Conservation (phyloP, 345 rosid species). For the Populus simonii region DNA sequence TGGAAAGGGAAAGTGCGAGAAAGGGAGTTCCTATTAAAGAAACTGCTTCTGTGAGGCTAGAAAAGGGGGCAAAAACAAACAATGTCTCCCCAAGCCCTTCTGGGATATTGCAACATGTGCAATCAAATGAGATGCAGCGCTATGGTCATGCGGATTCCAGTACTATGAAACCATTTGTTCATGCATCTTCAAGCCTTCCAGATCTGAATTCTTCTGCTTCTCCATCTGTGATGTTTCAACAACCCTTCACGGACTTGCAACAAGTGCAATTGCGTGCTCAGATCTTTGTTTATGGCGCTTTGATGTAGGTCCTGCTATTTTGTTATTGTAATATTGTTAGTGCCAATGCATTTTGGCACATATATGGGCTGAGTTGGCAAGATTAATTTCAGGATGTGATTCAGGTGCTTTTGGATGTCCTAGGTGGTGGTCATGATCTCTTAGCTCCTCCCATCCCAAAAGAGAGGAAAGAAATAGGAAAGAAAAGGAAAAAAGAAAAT, state of each 20-base stretch:
- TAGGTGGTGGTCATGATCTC: background rate
- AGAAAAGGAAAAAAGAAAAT: background rate
- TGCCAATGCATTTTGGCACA: background rate
- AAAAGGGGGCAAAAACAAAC: slow-evolving; percentile 47
- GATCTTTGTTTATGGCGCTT: slow-evolving; percentile 94
- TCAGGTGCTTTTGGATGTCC: background rate
- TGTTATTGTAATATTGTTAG: background rate
- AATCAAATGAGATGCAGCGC: slow-evolving; percentile 58
- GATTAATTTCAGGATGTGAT: background rate
- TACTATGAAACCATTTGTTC: slow-evolving; percentile 46
- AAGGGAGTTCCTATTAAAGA: slow-evolving; percentile 51
- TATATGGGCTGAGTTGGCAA: background rate
- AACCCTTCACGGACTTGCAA: slow-evolving; percentile 93
- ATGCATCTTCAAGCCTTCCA: slow-evolving; percentile 54
- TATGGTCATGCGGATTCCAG: slow-evolving; percentile 44
- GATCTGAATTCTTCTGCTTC: slow-evolving; percentile 64
- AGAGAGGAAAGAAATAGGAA: background rate
- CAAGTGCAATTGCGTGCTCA: slow-evolving; percentile 99
- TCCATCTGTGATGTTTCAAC: slow-evolving; percentile 54
- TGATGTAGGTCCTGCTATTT: slow-evolving; percentile 60
- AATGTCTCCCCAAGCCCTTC: slow-evolving; percentile 42
- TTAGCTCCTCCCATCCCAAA: background rate
- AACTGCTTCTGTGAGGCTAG: slow-evolving; percentile 39
- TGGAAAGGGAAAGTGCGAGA: slow-evolving; percentile 58
- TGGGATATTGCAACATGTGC: slow-evolving; percentile 44